Evolutionary conservation across 2,329 filamentous ascomycete genomes (phyloP), one percentile per base, ranked within the genome.

Genomic region (Simplicillium aogashimaense): DNA sequence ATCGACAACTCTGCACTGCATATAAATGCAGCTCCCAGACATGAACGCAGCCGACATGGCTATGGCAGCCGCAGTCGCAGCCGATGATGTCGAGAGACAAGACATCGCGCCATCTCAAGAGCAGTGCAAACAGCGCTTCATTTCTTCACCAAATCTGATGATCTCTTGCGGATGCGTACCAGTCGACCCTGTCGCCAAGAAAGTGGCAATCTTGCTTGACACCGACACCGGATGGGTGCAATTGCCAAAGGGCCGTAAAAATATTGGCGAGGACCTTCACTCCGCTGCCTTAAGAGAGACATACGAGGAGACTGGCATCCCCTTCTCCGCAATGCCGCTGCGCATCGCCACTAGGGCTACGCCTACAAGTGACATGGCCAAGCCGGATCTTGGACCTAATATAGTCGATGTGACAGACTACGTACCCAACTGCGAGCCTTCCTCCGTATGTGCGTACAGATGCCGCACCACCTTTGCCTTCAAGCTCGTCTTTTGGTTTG

Each of bases 81-180:
- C 14, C 9, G 36, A 16, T 9, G 25, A 42, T 16, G n/a, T 25
- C 7, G 32, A 14, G 6, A 28, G 25, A 10, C 9, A 15, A 11
- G 14, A 29, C 13, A n/a, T 15, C 15, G 11, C 10, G 12, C 36
- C 36, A 3, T 35, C 40, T 2, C 18, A 29, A 13, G 30, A 35
- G 14, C 40, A 40, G 35, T 36, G 33, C 35, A 18, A 41, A 12
- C 41, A 43, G 13, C 30, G 43, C 9, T 71, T 64, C 46, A 57
- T 56, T 36, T 59, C 60, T 30, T 69, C 67, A 8, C 54, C 62
- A 15, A 55, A 61, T 25, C 54, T 69, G 35, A 60, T 63, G 41
- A 62, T 70, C 41, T 67, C 65, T 18, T 70, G 66, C 49, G 67
- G 68, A 28, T 67, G 65, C 15, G 64, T 71, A 32, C 65, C 64